A percentile compares a stretch with the other conserved stretches of the same genome.
Evolutionary conservation across 208 protist species (phyloP).

Genomic region (Porcisia hertigi): DNA sequence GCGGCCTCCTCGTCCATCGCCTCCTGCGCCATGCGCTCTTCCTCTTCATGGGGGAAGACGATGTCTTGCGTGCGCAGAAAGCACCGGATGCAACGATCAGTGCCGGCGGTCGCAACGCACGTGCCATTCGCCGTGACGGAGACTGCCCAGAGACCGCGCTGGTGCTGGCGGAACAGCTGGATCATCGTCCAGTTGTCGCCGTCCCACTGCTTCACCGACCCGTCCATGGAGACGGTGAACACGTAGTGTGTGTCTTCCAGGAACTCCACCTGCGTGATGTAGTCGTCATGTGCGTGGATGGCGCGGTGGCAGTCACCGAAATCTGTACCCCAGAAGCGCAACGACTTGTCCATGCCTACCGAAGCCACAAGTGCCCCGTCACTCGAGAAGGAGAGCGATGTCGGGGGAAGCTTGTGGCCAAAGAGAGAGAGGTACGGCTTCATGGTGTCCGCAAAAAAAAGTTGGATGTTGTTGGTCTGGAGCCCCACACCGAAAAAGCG

Average conservation of each 20-base stretch:
- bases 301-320: slow-evolving; percentile 98
- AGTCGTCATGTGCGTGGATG: slow-evolving; percentile 98
- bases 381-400: slow-evolving; percentile 90
- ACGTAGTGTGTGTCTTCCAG: slow-evolving; percentile 98
- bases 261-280: slow-evolving; percentile 95
- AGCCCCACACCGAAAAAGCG: slow-evolving; percentile 94
- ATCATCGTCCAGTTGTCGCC: slow-evolving; percentile 95
- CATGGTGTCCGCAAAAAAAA: slow-evolving; percentile 97
- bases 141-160: slow-evolving; percentile 77
- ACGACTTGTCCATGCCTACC: slow-evolving; percentile 98
- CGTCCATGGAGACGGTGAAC: slow-evolving; percentile 95
- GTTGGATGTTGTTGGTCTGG: slow-evolving; percentile 97
- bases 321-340: slow-evolving; percentile 98
- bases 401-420: slow-evolving; percentile 98
- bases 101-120: slow-evolving; percentile 75
- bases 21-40: slow-evolving; percentile 81
- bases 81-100: slow-evolving; percentile 79
- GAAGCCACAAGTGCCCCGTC: slow-evolving; percentile 95
- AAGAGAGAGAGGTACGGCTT: slow-evolving; percentile 99
- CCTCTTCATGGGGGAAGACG: slow-evolving; percentile 89
- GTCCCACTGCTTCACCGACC: slow-evolving; percentile 98
- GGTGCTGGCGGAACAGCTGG: slow-evolving; percentile 82
- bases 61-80: slow-evolving; percentile 89
- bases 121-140: slow-evolving; percentile 75
- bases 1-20: slow-evolving; percentile 89